Percentiles rank a stretch among this genome's conserved stretches.
These are phyloP conservation scores for Helichrysum umbraculigerum DNA, from an alignment of 129 eudicot species.

Conservation along the genomic window DNA sequence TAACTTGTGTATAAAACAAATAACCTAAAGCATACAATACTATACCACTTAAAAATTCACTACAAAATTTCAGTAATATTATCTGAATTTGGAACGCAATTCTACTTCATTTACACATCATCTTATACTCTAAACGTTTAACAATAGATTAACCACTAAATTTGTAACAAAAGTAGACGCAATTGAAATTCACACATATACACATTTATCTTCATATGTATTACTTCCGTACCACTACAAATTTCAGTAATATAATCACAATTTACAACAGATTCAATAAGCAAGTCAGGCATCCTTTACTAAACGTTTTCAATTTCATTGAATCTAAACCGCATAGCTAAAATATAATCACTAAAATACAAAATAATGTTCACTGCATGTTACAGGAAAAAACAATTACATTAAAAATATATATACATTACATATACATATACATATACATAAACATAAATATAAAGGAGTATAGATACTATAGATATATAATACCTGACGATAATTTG, in stretches of 20 bases:
- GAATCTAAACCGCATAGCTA: no score
- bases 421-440: no score
- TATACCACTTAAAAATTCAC: background rate
- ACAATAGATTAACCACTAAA: background rate
- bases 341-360: background rate
- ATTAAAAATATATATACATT: no score
- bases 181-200: no score
- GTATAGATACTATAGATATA: background rate
- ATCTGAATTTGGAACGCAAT: slow-evolving; percentile 1
- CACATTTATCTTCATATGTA: no score
- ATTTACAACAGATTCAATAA: background rate
- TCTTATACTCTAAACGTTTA: background rate
- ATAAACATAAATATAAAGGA: no score
- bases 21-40: background rate
- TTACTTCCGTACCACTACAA: no score
- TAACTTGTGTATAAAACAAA: background rate
- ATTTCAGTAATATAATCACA: background rate
- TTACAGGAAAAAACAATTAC: background rate
- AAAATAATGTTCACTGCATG: background rate
- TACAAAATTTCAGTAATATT: background rate
- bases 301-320: no score
- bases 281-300: no score
- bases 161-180: background rate
- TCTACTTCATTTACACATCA: slow-evolving; percentile 2
- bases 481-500: slow-evolving; percentile 87